Conservation (phyloP, 2,329 filamentous ascomycete genomes). For the Cercospora sesami region DNA sequence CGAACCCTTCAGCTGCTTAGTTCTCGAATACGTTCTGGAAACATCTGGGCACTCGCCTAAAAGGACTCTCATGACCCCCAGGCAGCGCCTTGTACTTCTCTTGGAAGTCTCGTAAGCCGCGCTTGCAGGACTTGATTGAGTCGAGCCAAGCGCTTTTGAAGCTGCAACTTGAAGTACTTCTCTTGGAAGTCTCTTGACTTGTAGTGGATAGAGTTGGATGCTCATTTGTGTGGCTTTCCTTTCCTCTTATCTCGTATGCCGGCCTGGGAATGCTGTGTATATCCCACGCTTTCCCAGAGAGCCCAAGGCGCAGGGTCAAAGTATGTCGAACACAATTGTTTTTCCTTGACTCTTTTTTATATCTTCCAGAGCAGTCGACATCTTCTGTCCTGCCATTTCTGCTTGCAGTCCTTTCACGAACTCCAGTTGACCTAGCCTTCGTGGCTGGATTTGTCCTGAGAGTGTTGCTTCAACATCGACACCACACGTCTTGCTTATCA, state of each 20-base stretch:
- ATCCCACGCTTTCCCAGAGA: background rate
- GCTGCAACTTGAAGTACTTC: constrained; percentile 15
- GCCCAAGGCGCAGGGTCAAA: background rate
- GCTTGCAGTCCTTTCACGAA: background rate
- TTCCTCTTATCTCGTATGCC: background rate
- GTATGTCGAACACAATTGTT: background rate
- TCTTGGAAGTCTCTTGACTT: constrained; percentile 10
- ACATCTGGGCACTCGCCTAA: background rate
- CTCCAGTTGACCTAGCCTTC: background rate
- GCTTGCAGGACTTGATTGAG: background rate
- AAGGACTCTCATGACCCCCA: background rate
- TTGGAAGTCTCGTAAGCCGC: background rate
- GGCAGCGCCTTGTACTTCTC: background rate
- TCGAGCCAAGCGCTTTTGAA: background rate
- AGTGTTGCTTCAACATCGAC: background rate
- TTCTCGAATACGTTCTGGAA: background rate
- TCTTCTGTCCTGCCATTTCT: background rate
- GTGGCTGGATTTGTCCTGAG: background rate
- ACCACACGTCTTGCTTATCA: background rate
- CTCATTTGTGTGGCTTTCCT: background rate
- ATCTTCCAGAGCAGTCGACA: background rate
- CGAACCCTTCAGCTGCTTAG: background rate
- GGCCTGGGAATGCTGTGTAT: background rate
- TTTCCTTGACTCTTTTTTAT: background rate
- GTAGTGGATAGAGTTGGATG: background rate